These are phyloP conservation scores for Saccharomycopsis hybrid DNA, from an alignment of 1,139 yeast genomes.

Conservation along the genomic window DNA sequence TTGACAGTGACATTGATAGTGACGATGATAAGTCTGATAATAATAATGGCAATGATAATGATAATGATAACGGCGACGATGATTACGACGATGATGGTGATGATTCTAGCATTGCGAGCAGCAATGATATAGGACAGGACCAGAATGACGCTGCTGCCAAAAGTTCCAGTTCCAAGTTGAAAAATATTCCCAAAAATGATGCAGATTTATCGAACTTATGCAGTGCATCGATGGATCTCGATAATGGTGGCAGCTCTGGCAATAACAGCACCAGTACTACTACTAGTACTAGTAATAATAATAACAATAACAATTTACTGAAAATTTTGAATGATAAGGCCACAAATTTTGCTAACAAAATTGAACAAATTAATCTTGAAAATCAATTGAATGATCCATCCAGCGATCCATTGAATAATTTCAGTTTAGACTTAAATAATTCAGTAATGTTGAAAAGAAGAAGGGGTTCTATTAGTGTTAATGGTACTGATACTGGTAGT, in stretches of 20 bases:
- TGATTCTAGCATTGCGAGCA: not conserved
- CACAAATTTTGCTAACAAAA: too few relatives aligned
- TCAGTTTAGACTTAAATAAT: conserved; percentile 17
- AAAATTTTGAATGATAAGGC: too few relatives aligned
- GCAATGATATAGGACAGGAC: too few relatives aligned
- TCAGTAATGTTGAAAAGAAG: conserved; percentile 18
- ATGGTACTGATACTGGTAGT: too few relatives aligned
- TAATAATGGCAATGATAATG: not conserved
- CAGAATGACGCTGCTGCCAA: not conserved
- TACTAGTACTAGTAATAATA: too few relatives aligned
- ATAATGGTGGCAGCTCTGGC: not conserved
- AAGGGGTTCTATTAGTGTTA: conserved; percentile 5
- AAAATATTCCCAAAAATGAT: not conserved
- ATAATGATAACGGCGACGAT: conserved; percentile 4
- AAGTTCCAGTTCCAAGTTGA: not conserved
- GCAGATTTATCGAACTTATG: not conserved
- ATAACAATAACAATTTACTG: too few relatives aligned
- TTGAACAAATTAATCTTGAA: not conserved
- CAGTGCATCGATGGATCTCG: not conserved
- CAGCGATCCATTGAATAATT: conserved; percentile 26
- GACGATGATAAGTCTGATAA: not conserved
- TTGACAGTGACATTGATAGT: conserved; percentile 3
- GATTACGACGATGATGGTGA: conserved; percentile 10
- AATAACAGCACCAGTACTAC: not conserved
- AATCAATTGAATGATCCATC: conserved; percentile 56